Evolutionary conservation across 2,329 filamentous ascomycete species (phyloP).

Genomic region (Sarocladium kiliense): DNA sequence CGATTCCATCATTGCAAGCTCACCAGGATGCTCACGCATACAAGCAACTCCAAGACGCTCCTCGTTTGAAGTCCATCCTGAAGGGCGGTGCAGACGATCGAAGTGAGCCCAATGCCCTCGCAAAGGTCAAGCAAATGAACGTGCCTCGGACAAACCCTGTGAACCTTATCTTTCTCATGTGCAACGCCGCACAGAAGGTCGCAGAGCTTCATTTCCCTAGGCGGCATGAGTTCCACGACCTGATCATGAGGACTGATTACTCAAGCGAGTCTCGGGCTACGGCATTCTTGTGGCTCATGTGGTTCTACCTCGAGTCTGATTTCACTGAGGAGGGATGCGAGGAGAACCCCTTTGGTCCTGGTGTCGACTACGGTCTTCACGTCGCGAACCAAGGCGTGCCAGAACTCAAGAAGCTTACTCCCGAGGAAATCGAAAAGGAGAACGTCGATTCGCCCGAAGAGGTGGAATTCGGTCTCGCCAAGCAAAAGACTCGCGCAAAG

Average conservation of each 20-base stretch:
- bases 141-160: constrained; percentile 87
- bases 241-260: constrained; percentile 85
- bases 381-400: constrained; percentile 68
- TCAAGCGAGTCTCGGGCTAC: constrained; percentile 77
- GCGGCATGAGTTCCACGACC: constrained; percentile 86
- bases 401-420: constrained; percentile 56
- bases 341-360: constrained; percentile 82
- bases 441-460: constrained; percentile 72
- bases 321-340: constrained; percentile 84
- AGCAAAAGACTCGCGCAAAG: constrained; percentile 67
- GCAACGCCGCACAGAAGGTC: constrained; percentile 82
- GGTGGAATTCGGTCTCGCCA: constrained; percentile 63
- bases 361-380: constrained; percentile 59
- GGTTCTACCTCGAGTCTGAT: constrained; percentile 97
- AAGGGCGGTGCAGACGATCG: constrained; percentile 94
- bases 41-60: constrained; percentile 96
- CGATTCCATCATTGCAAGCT: constrained; percentile 92
- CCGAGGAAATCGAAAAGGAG: constrained; percentile 61
- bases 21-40: constrained; percentile 93
- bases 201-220: constrained; percentile 88
- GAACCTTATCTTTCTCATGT: constrained; percentile 93
- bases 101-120: constrained; percentile 74
- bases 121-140: constrained; percentile 65
- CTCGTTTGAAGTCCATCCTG: constrained; percentile 90
- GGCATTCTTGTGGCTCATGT: constrained; percentile 96